Evolutionary conservation across 306 rosid genomes (phyloP).

Genomic region (Geum urbanum): DNA sequence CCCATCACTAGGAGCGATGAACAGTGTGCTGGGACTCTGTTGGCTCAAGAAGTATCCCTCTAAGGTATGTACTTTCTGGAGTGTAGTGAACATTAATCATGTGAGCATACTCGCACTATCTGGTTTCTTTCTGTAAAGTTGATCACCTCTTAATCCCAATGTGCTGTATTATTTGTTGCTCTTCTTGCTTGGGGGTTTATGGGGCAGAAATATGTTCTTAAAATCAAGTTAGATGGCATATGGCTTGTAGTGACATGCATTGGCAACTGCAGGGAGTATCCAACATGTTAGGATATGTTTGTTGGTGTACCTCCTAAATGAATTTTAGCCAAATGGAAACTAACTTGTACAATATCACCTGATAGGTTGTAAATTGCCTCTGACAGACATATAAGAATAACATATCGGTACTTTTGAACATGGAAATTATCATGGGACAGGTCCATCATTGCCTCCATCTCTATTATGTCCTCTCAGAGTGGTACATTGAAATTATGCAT

Average conservation of each 20-base stretch:
- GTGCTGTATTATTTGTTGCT: too few relatives aligned
- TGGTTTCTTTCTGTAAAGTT: not conserved
- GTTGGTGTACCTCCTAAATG: not conserved
- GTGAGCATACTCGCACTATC: not conserved
- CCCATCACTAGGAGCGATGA: slow-evolving; percentile 77
- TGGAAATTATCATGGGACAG: slow-evolving; percentile 1
- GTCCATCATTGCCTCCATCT: not conserved
- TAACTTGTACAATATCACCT: not conserved
- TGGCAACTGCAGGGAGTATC: not conserved
- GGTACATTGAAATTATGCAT: not conserved
- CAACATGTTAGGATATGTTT: not conserved
- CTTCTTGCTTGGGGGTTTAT: too few relatives aligned
- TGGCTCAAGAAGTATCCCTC: slow-evolving; percentile 88
- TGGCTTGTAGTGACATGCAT: slow-evolving; percentile 1
- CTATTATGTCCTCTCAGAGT: not conserved
- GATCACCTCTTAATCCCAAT: too few relatives aligned
- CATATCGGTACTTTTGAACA: not conserved
- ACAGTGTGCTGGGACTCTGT: slow-evolving; percentile 75
- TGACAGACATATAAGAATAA: not conserved
- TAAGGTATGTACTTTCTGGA: slow-evolving; percentile 49
- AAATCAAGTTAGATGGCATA: not conserved
- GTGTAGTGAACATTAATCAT: not conserved
- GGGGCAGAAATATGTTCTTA: not conserved
- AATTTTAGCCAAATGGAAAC: not conserved
- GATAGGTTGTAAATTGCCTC: not conserved